Evolutionary conservation across 495 filamentous ascomycete genomes (phyloP).

Genomic region (Neurospora sp.): DNA sequence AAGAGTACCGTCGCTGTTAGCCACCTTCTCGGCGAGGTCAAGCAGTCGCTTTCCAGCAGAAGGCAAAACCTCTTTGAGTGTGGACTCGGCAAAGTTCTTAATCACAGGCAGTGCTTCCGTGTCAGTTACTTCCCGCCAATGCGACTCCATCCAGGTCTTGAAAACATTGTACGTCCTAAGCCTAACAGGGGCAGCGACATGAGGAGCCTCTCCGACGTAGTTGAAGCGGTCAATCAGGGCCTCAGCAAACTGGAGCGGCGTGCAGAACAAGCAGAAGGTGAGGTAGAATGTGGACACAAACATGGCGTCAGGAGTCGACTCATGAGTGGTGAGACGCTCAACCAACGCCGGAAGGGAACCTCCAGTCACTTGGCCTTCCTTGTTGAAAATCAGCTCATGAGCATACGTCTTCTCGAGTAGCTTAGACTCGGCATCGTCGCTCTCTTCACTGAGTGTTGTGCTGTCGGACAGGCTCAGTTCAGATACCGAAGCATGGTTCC

Average conservation of each 20-base stretch:
- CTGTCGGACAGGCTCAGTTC: conserved; percentile 48
- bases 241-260: conserved; percentile 68
- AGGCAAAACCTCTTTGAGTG: conserved; percentile 57
- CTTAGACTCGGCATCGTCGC: conserved; percentile 68
- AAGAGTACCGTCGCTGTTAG: conserved; percentile 58
- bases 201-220: conserved; percentile 69
- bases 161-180: conserved; percentile 92
- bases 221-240: conserved; percentile 83
- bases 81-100: conserved; percentile 63
- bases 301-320: conserved; percentile 83
- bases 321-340: conserved; percentile 85
- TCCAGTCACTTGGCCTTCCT: conserved; percentile 89
- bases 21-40: conserved; percentile 76
- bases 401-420: conserved; percentile 77
- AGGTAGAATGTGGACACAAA: conserved; percentile 96
- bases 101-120: conserved; percentile 64
- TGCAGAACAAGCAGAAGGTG: conserved; percentile 91
- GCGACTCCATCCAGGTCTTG: conserved; percentile 93
- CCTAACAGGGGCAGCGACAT: conserved; percentile 67
- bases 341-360: conserved; percentile 86
- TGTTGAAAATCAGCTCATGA: conserved; percentile 85
- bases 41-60: conserved; percentile 68
- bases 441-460: conserved; percentile 59
- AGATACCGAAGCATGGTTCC: conserved; percentile 40
- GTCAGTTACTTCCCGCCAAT: conserved; percentile 83